A percentile compares a stretch with the other conserved stretches of the same genome.
These are phyloP conservation scores for Letharia columbiana DNA, from an alignment of 495 filamentous ascomycete species.

Conservation along the genomic window DNA sequence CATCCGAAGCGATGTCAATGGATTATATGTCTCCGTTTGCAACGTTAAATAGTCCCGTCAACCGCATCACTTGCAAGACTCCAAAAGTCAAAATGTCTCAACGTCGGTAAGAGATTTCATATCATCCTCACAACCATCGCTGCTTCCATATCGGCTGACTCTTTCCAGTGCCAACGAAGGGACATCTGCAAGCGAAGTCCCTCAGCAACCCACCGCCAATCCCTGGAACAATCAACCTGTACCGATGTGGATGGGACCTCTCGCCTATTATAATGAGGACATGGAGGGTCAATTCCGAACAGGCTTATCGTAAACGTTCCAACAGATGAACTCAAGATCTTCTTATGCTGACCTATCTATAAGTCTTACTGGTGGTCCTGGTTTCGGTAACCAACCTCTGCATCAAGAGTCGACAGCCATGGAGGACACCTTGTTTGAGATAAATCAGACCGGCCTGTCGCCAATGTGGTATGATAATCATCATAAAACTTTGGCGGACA, in stretches of 20 bases:
- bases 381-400: background rate
- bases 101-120: background rate
- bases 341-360: background rate
- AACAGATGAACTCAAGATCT: background rate
- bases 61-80: background rate
- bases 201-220: background rate
- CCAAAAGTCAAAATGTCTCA: background rate
- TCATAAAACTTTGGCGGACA: background rate
- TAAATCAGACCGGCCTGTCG: background rate
- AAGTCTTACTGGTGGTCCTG: background rate
- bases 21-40: background rate
- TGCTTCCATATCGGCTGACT: background rate
- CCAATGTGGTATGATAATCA: background rate
- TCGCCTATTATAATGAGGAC: background rate
- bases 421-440: background rate
- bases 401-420: background rate
- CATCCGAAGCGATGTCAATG: background rate
- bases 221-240: background rate
- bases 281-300: background rate
- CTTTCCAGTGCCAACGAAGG: background rate
- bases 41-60: background rate
- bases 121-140: too few relatives aligned
- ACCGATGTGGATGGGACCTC: background rate
- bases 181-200: background rate
- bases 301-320: background rate